These are phyloP conservation scores for Aspergillus sp. DNA, from an alignment of 2,329 filamentous ascomycete species.

Conservation along the genomic window DNA sequence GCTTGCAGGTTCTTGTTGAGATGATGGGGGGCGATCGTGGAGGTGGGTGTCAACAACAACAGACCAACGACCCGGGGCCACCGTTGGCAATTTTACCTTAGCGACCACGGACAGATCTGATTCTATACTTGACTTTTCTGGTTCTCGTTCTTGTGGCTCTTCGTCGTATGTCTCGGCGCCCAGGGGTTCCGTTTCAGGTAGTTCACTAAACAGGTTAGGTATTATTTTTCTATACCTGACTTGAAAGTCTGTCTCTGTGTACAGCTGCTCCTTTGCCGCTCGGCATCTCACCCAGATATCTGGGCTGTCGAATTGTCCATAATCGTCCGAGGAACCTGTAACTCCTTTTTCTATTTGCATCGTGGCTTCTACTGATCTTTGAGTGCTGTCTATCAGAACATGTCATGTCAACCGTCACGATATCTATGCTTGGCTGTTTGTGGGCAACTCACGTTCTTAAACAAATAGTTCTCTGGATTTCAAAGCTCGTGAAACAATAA, in stretches of 20 bases:
- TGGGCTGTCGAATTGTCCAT: background rate
- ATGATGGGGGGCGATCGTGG: background rate
- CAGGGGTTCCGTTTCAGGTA: background rate
- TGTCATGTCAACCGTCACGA: no score
- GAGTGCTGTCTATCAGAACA: no score
- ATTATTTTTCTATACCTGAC: background rate
- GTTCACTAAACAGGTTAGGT: background rate
- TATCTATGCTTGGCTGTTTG: no score
- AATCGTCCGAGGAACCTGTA: background rate
- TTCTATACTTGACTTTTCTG: background rate
- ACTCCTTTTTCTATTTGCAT: background rate
- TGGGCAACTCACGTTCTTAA: no score
- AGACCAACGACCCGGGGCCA: background rate
- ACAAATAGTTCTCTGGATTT: no score
- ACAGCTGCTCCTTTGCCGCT: background rate
- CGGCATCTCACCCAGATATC: background rate
- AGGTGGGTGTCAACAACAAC: background rate
- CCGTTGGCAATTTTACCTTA: background rate
- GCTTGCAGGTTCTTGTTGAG: background rate
- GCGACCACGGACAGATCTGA: background rate
- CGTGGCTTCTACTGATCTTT: background rate
- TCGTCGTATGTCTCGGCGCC: background rate
- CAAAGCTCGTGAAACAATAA: no score
- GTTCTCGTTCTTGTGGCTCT: background rate
- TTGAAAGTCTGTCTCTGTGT: background rate